Base-by-base conservation (phyloP, 192 early-diverging fungal species). In the Nowakowskiella sp. region DNA sequence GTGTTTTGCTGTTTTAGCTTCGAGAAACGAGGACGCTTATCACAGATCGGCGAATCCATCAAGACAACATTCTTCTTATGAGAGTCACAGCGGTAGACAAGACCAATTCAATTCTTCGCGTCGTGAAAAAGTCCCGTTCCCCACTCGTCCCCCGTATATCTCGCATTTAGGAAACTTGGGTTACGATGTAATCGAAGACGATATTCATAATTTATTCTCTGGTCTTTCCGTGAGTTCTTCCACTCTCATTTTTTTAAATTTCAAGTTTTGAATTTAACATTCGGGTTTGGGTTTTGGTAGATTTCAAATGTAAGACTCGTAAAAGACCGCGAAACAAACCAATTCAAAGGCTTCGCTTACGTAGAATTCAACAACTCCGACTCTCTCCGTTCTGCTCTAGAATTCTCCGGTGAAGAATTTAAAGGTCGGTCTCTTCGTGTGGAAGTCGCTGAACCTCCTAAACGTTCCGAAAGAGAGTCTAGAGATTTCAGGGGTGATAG, bases 261-360 rank as follows among this genome's bases (percentile, higher is more conserved):
- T 39, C 31, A 45, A 23, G 9, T 33, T 31, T 42, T 6, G 13
- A 68, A n/a, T 49, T 51, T 49, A 8, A 31, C 0, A 33, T 25
- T 1, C 4, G 6, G 28, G 31, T 4, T 1, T 10, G 30, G 25
- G 24, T 25, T 16, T 25, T 4, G n/a, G 34, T 56, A 85, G 80
- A 82, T 94, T 52, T 73, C 69, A 53, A 77, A 76, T 21, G 78
- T 96, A 44, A 81, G 92, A 28, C 76, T 99, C 53, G 70, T 91
- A 49, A 78, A 77, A 51, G 90, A 94, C 67, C 83, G 69, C 44
- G 83, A 85, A 23, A 77, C 65, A 46, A 86, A 84, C 31, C 81
- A 78, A 65, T 82, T 85, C 42, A 92, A 92, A 63, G 96, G 96
- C 29, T 97, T 87, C 60, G 92, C 91, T 21, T 99, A 97, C 70